Base-by-base conservation (phyloP, 2,329 filamentous ascomycete genomes). In the Apiospora marii region DNA sequence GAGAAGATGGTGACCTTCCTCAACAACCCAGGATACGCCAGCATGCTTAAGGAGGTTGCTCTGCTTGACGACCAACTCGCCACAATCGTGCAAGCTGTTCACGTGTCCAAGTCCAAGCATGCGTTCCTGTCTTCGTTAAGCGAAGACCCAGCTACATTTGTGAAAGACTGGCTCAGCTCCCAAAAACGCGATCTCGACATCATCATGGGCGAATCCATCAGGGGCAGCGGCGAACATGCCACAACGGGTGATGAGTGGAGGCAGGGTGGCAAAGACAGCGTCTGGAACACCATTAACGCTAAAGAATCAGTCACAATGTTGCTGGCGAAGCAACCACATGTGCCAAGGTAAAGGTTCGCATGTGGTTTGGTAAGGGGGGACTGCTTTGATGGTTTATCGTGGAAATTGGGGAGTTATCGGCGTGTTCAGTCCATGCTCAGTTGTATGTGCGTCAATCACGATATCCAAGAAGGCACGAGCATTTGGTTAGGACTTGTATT, bases 181-280 rank as follows among this genome's bases (percentile, higher is more conserved):
- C 96, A 99, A 85, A 95, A 95, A 84, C 89, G 95, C 68, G 96
- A 98, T 81, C 86, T 98, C 48, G 95, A 97, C 79, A 91, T 96
- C 8, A 92, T 98, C 68, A 88, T 96, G 74, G 96, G 95, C 72
- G 95, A 98, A 83, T 91, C 92, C 1, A 89, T 90, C 70, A 88
- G 91, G 71, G 85, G 93, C 84, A 85, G 88, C 48, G 86, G 87
- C 67, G 88, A 90, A 75, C 84, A 88, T 74, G 84, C 85, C 2
- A 41, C 58, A 14, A 83, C 82, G 2, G 88, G 88, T 4, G 90
- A 92, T 76, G 93, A 94, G 81, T 95, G 92, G 92, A 88, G 92
- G 74, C 87, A 87, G 73, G 88, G 88, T 19, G 89, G 89, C 6
- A 81, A 81, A 72, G 83, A 85, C 67, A 89, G 88, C 74, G 81